phyloP scores from a whole-genome alignment of 352 stramenopile species.

The Globisporangium barbulae region DNA sequence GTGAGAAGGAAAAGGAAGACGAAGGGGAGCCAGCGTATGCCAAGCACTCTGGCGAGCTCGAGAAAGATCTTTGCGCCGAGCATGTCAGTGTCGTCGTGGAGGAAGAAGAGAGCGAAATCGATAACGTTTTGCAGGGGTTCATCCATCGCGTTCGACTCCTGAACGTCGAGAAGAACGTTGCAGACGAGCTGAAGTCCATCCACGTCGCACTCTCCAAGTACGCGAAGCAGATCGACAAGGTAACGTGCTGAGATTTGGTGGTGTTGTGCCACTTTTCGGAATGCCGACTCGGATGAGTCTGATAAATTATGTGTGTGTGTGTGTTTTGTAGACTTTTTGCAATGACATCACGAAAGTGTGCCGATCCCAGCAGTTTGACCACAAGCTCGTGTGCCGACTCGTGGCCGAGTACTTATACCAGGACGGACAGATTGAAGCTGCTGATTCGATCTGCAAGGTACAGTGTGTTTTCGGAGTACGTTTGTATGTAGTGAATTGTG shows the following conservation, averaged over 20 bases:
- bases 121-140: conserved; percentile 65
- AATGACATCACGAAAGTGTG: conserved; percentile 70
- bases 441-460: conserved; percentile 68
- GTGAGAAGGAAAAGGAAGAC: conserved; percentile 12
- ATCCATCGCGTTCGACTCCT: conserved; percentile 57
- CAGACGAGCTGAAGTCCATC: conserved; percentile 62
- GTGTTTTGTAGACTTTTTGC: conserved; percentile 40
- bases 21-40: conserved; percentile 1
- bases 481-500: too few species aligned
- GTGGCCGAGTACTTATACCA: conserved; percentile 80
- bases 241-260: conserved; percentile 14
- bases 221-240: conserved; percentile 81
- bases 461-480: background rate
- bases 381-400: conserved; percentile 58
- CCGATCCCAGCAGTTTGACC: conserved; percentile 53
- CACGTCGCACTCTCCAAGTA: conserved; percentile 75
- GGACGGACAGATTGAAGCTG: conserved; percentile 69
- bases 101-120: conserved; percentile 59
- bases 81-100: conserved; percentile 16
- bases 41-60: background rate
- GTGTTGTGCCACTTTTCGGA: background rate
- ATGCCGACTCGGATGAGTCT: background rate
- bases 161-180: conserved; percentile 71
- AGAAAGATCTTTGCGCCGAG: conserved; percentile 1
- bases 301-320: background rate